Evolutionary conservation across 192 early-diverging fungal genomes (phyloP).

Genomic region (Geranomyces michiganensis): DNA sequence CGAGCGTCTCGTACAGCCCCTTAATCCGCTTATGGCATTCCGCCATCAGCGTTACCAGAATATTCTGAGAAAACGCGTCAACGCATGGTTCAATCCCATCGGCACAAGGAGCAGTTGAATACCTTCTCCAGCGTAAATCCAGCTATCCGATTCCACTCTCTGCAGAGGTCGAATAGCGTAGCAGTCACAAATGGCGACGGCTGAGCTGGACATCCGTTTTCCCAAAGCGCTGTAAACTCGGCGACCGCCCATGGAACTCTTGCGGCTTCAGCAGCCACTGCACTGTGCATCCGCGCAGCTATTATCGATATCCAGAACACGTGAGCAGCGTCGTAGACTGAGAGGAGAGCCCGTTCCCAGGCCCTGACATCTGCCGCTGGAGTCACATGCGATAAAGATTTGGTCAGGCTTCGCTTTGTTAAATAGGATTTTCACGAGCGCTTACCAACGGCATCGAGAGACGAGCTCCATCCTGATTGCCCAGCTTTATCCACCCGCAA

Average conservation of each 20-base stretch:
- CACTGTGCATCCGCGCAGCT: constrained; percentile 9
- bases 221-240: constrained; percentile 2
- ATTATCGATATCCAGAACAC: constrained; percentile 20
- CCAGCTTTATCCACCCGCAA: not conserved
- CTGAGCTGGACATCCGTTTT: not conserved
- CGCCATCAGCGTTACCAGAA: not conserved
- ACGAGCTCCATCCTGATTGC: not conserved
- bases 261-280: constrained; percentile 1
- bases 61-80: not conserved
- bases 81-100: not conserved
- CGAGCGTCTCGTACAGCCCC: constrained; percentile 1
- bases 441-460: constrained; percentile 4
- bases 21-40: constrained; percentile 4
- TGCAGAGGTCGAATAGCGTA: constrained; percentile 20
- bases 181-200: constrained; percentile 15
- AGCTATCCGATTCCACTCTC: constrained; percentile 29
- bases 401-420: not conserved
- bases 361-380: not conserved
- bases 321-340: constrained; percentile 23
- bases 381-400: not conserved
- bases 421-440: not conserved
- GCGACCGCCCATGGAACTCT: not conserved
- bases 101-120: not conserved
- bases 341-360: constrained; percentile 1
- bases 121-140: constrained; percentile 28